These are phyloP conservation scores for Trypanosoma brucei DNA, from an alignment of 208 protist species.

Conservation along the genomic window DNA sequence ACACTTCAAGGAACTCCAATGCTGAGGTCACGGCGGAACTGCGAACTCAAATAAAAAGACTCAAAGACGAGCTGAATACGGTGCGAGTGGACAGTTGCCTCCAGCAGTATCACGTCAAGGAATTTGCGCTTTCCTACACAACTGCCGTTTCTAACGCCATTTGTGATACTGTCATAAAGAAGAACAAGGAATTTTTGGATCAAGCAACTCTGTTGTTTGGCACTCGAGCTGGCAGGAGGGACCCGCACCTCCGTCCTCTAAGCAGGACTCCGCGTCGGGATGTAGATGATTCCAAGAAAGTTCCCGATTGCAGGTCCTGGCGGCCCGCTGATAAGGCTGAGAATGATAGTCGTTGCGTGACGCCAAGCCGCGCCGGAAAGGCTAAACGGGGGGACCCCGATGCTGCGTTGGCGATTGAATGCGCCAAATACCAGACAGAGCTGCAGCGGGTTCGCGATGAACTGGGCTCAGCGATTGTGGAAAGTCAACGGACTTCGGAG, in stretches of 20 bases:
- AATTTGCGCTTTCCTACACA: conserved; percentile 6
- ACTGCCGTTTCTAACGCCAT: conserved; percentile 5
- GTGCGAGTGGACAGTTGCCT: conserved; percentile 3
- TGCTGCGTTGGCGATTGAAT: conserved; percentile 7
- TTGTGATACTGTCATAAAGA: conserved; percentile 9
- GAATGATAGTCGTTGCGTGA: too few relatives aligned
- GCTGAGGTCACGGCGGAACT: conserved; percentile 1
- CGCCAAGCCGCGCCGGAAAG: too few relatives aligned
- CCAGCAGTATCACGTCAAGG: background rate
- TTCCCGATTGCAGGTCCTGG: too few relatives aligned
- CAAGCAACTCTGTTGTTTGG: background rate
- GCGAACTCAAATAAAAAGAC: conserved; percentile 7
- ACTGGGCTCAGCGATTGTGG: conserved; percentile 23
- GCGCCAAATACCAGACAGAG: conserved; percentile 40
- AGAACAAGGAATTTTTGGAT: conserved; percentile 12
- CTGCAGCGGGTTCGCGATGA: conserved; percentile 36
- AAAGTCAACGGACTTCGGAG: conserved; percentile 38
- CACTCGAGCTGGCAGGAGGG: background rate
- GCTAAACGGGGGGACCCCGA: too few relatives aligned
- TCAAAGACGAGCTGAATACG: conserved; percentile 6
- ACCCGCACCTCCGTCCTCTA: conserved; percentile 2
- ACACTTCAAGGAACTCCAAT: background rate
- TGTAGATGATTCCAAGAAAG: background rate
- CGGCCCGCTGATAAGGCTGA: too few relatives aligned
- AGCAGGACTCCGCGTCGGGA: background rate